These are phyloP conservation scores for Bathelium albidoporum DNA, from an alignment of 495 filamentous ascomycete genomes.

Conservation along the genomic window DNA sequence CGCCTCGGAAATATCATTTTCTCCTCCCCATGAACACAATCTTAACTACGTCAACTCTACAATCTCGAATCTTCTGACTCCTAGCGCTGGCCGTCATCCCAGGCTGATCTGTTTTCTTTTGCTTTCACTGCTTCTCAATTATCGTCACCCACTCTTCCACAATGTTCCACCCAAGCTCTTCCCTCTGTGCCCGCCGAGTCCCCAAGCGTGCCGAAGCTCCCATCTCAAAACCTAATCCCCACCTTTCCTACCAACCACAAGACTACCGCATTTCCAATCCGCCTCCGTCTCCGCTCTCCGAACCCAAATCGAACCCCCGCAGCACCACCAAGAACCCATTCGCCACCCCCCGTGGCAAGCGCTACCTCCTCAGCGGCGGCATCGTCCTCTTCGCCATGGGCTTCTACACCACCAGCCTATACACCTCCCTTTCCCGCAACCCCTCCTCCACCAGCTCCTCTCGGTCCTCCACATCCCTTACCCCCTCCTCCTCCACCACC, in stretches of 20 bases:
- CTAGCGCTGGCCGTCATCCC: neutral
- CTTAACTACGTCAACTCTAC: neutral
- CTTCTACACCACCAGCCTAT: conserved; percentile 21
- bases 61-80: neutral
- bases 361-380: conserved; percentile 12
- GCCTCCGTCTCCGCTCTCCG: neutral
- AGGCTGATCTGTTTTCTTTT: neutral
- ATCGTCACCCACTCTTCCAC: neutral
- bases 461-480: conserved; percentile 13
- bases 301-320: neutral
- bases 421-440: conserved; percentile 14
- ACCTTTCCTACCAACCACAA: neutral
- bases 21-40: neutral
- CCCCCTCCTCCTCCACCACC: conserved; percentile 22
- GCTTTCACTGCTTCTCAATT: neutral
- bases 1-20: neutral
- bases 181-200: neutral
- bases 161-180: neutral
- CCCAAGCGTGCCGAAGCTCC: neutral
- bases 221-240: neutral
- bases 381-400: conserved; percentile 22
- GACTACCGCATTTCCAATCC: neutral
- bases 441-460: conserved; percentile 7
- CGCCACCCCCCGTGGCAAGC: neutral
- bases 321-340: conserved; percentile 11